Conservation (phyloP, 2,329 filamentous ascomycete species). For the Chrysoporthe deuterocubensis region DNA sequence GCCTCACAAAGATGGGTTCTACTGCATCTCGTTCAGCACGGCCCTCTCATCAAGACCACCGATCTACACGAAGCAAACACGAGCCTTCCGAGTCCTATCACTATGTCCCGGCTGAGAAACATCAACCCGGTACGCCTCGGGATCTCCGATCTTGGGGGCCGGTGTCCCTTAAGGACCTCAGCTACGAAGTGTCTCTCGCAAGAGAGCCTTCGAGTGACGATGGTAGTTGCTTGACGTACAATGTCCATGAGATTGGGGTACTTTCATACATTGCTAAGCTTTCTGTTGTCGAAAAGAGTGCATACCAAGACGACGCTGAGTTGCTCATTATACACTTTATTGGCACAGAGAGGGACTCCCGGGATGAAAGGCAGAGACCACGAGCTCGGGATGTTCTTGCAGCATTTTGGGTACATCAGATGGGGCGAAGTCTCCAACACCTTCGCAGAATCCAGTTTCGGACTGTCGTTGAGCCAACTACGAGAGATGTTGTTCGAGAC, state of each 20-base stretch:
- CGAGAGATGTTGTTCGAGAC: constrained; percentile 5
- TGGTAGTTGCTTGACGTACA: neutral
- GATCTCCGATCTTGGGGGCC: neutral
- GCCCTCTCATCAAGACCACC: neutral
- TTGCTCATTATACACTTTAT: constrained; percentile 6
- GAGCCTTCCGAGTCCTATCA: neutral
- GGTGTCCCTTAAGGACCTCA: neutral
- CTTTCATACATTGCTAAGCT: constrained; percentile 3
- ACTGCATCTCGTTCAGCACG: neutral
- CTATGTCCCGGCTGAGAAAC: neutral
- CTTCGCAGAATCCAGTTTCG: constrained; percentile 6
- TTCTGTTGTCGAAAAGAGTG: neutral
- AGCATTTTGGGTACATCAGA: constrained; percentile 7
- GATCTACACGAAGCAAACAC: neutral
- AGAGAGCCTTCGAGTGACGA: neutral
- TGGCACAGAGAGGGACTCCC: neutral
- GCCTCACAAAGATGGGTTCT: neutral
- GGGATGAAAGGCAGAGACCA: neutral
- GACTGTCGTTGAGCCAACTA: constrained; percentile 8
- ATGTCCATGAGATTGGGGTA: neutral
- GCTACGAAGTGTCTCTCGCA: neutral
- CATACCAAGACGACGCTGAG: neutral
- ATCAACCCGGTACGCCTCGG: neutral
- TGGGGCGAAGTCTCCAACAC: neutral
- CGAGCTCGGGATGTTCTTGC: constrained; percentile 11